Evolutionary conservation across 352 stramenopile genomes (phyloP).

Genomic region (Pythium myriotylum): DNA sequence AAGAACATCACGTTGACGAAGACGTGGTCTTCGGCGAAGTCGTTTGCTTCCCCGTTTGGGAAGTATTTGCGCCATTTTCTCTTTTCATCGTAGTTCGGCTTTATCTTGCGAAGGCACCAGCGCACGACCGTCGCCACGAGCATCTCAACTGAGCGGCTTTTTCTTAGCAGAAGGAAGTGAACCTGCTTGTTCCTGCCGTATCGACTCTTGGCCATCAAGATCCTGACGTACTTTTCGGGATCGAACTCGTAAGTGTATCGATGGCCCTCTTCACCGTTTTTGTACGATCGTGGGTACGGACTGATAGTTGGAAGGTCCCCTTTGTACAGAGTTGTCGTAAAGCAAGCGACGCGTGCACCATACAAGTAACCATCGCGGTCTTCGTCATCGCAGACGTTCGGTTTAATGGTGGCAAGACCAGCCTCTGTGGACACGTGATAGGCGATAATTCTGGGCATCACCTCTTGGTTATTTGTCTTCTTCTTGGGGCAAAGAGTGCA

Average conservation of each 20-base stretch:
- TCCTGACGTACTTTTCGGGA: constrained; percentile 7
- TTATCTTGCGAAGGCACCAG: not conserved
- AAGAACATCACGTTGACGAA: constrained; percentile 27
- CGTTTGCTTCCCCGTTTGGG: constrained; percentile 8
- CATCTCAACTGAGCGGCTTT: not conserved
- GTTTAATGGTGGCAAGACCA: constrained; percentile 3
- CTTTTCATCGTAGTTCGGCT: not conserved
- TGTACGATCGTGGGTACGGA: constrained; percentile 11
- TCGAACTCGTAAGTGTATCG: constrained; percentile 16
- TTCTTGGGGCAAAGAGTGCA: too few species aligned
- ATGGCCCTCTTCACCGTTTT: not conserved
- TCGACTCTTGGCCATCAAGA: constrained; percentile 4
- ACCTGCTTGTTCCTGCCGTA: not conserved
- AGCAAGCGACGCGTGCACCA: constrained; percentile 10
- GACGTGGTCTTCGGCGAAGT: not conserved
- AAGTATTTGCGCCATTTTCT: constrained; percentile 12
- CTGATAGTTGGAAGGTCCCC: constrained; percentile 4
- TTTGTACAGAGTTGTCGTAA: constrained; percentile 18
- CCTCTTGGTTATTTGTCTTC: not conserved
- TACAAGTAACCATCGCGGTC: constrained; percentile 10
- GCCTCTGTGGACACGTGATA: constrained; percentile 15
- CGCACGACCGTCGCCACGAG: constrained; percentile 7
- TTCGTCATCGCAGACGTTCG: constrained; percentile 2
- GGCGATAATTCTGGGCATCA: constrained; percentile 3
- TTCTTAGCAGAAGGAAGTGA: constrained; percentile 11